These are phyloP conservation scores for Arachis monticola DNA, from an alignment of 331 rosid genomes.

Conservation along the genomic window DNA sequence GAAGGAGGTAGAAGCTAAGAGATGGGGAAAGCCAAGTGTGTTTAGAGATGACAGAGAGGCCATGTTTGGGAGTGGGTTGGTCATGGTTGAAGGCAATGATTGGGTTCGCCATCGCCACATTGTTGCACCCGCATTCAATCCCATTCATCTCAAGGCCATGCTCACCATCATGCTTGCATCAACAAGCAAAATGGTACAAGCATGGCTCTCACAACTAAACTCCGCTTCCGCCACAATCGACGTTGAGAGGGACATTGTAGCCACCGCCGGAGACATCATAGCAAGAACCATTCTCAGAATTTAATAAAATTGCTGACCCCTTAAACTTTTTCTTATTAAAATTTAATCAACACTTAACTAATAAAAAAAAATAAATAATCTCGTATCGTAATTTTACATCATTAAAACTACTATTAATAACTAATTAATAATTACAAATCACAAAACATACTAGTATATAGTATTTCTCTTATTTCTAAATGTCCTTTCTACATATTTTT, in stretches of 20 bases:
- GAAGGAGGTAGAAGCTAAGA: constrained; percentile 57
- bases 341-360: too few relatives aligned
- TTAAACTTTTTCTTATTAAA: too few relatives aligned
- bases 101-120: constrained; percentile 84
- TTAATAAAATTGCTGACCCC: too few relatives aligned
- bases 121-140: constrained; percentile 79
- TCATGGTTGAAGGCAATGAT: constrained; percentile 84
- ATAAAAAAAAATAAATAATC: too few relatives aligned
- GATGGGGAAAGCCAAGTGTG: constrained; percentile 89
- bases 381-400: too few relatives aligned
- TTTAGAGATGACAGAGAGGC: constrained; percentile 78
- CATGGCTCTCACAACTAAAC: constrained; percentile 53
- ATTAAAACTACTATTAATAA: too few relatives aligned
- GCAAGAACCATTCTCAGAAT: constrained; percentile 81
- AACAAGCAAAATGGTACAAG: constrained; percentile 63
- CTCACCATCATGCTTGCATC: constrained; percentile 67
- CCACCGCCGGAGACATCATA: constrained; percentile 79
- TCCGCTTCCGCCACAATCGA: constrained; percentile 64
- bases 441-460: too few relatives aligned
- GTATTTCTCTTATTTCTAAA: too few relatives aligned
- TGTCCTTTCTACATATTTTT: too few relatives aligned
- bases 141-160: constrained; percentile 77
- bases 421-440: too few relatives aligned
- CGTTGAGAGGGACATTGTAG: constrained; percentile 60
- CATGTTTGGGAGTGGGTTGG: constrained; percentile 83